Evolutionary conservation across 2,329 filamentous ascomycete genomes (phyloP).

Genomic region (Hymenoscyphus fructigenus): DNA sequence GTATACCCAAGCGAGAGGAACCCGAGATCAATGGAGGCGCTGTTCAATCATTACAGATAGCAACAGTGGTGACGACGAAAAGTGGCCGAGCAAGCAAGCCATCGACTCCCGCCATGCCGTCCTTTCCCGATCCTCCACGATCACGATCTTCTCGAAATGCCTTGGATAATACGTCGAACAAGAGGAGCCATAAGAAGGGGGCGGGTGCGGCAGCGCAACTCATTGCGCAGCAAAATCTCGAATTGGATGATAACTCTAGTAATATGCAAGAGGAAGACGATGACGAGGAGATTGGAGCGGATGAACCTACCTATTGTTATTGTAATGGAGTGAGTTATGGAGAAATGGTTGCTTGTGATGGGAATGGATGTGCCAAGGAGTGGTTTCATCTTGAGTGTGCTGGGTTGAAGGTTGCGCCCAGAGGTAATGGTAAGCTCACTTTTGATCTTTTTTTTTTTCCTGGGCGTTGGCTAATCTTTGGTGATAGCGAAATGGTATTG

Average conservation of each 20-base stretch:
- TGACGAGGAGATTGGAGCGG: conserved; percentile 63
- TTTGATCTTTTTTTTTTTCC: neutral
- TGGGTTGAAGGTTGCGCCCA: conserved; percentile 75
- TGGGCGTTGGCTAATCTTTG: neutral
- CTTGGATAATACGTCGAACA: conserved; percentile 38
- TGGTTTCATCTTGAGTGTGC: conserved; percentile 87
- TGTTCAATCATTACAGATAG: conserved; percentile 36
- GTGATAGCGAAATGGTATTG: conserved; percentile 36
- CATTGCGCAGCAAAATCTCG: conserved; percentile 37
- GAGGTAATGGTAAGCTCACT: conserved; percentile 44
- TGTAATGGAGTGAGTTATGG: conserved; percentile 79
- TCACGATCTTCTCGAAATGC: conserved; percentile 53
- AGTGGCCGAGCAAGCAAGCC: conserved; percentile 66
- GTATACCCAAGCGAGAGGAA: conserved; percentile 49
- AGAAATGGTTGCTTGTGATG: conserved; percentile 82
- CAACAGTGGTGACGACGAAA: conserved; percentile 52
- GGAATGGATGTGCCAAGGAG: conserved; percentile 68
- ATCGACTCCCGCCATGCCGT: conserved; percentile 60
- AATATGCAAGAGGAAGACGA: conserved; percentile 48
- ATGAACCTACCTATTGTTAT: conserved; percentile 76
- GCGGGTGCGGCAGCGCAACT: conserved; percentile 40
- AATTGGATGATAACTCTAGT: conserved; percentile 47
- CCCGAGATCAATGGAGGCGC: conserved; percentile 45
- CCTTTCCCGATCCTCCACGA: conserved; percentile 57
- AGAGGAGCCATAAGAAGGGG: conserved; percentile 61